A percentile compares a stretch with the other conserved stretches of the same genome.
These are phyloP conservation scores for Diaporthe batatas DNA, from an alignment of 2,329 filamentous ascomycete genomes.

Conservation along the genomic window DNA sequence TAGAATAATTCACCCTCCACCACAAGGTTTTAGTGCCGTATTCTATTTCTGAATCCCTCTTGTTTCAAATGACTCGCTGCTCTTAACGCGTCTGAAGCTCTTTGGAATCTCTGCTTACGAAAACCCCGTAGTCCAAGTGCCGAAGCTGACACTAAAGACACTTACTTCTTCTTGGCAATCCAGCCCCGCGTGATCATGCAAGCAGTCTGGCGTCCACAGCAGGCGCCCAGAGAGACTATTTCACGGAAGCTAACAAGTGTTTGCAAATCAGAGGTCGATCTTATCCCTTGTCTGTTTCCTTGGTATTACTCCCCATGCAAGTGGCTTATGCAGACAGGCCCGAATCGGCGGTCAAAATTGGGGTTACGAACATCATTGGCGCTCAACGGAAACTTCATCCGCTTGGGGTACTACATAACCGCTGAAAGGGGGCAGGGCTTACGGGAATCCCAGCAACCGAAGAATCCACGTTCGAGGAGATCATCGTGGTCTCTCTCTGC, in stretches of 20 bases:
- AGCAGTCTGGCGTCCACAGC: not conserved
- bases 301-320: slow-evolving; percentile 2
- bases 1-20: not conserved
- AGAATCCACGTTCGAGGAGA: not conserved
- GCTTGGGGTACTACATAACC: not conserved
- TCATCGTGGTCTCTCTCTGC: not conserved
- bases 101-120: not conserved
- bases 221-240: slow-evolving; percentile 17
- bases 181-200: slow-evolving; percentile 17
- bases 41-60: not conserved
- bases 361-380: not conserved
- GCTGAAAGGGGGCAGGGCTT: not conserved
- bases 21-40: not conserved
- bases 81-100: not conserved
- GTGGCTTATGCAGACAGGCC: slow-evolving; percentile 6
- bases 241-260: not conserved
- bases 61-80: too few species aligned
- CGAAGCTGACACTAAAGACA: not conserved
- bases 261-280: slow-evolving; percentile 14
- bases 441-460: not conserved
- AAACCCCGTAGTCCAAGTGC: not conserved
- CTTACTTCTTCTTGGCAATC: not conserved
- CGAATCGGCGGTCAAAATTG: slow-evolving; percentile 3
- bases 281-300: not conserved
- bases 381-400: not conserved